Percentiles rank a stretch among this genome's conserved stretches.
Evolutionary conservation across 306 rosid species (phyloP).

Genomic region (Casuarina cunninghamiana): DNA sequence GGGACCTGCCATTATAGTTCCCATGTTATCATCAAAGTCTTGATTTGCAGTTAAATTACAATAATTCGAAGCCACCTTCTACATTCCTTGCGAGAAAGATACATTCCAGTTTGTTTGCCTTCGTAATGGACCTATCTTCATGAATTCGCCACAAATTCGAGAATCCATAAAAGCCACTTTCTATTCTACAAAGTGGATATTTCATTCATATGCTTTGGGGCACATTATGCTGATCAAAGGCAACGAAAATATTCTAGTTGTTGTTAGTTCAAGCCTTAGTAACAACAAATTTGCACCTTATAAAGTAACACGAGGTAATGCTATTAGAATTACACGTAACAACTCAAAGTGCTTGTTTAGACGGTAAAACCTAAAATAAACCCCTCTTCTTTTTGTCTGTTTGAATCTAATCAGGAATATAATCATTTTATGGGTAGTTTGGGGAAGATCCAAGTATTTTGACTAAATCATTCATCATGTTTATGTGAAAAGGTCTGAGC

Average conservation of each 20-base stretch:
- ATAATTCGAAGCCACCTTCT: slow-evolving; percentile 8
- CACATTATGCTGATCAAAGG: background rate
- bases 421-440: background rate
- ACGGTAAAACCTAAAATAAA: background rate
- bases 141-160: background rate
- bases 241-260: background rate
- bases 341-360: background rate
- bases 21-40: slow-evolving; percentile 36
- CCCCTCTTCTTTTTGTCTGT: background rate
- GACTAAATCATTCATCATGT: background rate
- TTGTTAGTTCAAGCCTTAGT: background rate
- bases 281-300: background rate
- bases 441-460: background rate
- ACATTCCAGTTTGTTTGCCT: slow-evolving; percentile 20
- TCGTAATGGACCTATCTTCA: background rate
- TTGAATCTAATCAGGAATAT: background rate
- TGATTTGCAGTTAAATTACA: slow-evolving; percentile 30
- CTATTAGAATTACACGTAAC: background rate
- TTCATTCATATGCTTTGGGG: background rate
- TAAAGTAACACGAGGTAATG: background rate
- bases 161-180: background rate
- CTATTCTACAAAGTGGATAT: background rate
- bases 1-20: slow-evolving; percentile 42
- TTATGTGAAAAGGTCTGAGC: background rate
- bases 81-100: slow-evolving; percentile 2